phyloP scores from a whole-genome alignment of 805 yeast genomes.

The Candida mattraensis region DNA sequence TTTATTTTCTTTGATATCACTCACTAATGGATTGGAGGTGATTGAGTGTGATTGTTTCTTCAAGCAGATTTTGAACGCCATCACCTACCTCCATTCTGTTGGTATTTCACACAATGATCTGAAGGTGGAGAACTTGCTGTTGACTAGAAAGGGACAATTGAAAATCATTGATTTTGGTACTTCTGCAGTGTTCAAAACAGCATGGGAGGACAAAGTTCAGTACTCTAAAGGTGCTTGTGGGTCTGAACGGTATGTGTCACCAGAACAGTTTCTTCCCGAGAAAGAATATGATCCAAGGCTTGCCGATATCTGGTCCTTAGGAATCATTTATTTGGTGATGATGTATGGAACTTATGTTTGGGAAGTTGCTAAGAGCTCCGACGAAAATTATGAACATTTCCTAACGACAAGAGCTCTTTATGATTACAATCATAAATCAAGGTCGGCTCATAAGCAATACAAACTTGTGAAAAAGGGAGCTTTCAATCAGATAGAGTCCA shows the following conservation, averaged over 20 bases:
- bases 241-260: constrained; percentile 88
- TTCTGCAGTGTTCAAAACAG: constrained; percentile 85
- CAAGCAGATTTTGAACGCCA: constrained; percentile 81
- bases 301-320: constrained; percentile 89
- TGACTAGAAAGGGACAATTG: constrained; percentile 64
- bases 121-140: constrained; percentile 81
- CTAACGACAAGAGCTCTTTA: constrained; percentile 43
- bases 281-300: constrained; percentile 69
- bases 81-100: constrained; percentile 81
- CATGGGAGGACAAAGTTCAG: constrained; percentile 79
- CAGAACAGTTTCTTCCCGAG: constrained; percentile 69
- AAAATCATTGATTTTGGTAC: constrained; percentile 88
- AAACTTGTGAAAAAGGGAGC: constrained; percentile 39
- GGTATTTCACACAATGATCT: constrained; percentile 95
- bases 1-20: constrained; percentile 57
- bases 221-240: constrained; percentile 77
- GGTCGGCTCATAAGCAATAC: constrained; percentile 27
- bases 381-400: constrained; percentile 46
- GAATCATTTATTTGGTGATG: constrained; percentile 75
- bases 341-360: constrained; percentile 37
- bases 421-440: constrained; percentile 31
- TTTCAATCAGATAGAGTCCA: constrained; percentile 53
- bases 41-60: constrained; percentile 85
- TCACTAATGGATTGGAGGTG: constrained; percentile 52
- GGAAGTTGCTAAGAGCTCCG: constrained; percentile 37